Evolutionary conservation across 768 basidiomycete genomes (phyloP), one percentile per base, ranked within the genome.

Genomic region (Leucocoprinus sp.): DNA sequence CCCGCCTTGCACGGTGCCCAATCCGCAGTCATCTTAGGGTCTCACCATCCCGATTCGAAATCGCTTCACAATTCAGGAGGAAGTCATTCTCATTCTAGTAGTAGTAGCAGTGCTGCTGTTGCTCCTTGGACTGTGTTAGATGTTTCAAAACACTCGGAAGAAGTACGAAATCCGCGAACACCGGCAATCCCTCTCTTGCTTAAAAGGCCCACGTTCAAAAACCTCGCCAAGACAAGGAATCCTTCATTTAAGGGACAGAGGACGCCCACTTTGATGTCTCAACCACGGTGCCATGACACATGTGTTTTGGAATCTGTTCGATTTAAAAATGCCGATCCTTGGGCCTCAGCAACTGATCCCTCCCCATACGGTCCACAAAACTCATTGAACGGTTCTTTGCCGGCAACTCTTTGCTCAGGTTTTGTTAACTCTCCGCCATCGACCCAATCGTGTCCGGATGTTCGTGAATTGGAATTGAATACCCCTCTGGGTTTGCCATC

Each of bases 161-260:
- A 26, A 24, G 19, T 34, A 27, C 38, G 37, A 15, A 39, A 28
- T 8, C 22, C 43, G 0, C n/a, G 3, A 5, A 14, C 37, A 8
- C 39, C 44, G 17, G 8, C 36, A 17, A 39, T 39, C 27, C 41
- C 45, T 3, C 45, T 47, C 22, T 41, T 35, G 15, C 45, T 40
- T 24, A 47, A 41, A 23, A 47, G 33, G 5, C 45, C 45, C 27
- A 40, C 24, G 15, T 27, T 40, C 14, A 47, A 18, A 34, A 36
- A 39, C 17, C 15, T 41, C 17, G 31, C 22, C 24, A 22, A 39
- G 14, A 3, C 39, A 8, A 40, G 15, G 18, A 38, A 12, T 37
- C 31, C 9, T 4, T 31, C 31, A n/a, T 4, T 3, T 7, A 14
- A 31, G 4, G 31, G 31, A 8, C 31, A n/a, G 6, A 8, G 8